These are phyloP conservation scores for Secale cereale DNA, from an alignment of 176 grass and related monocot species.

Conservation along the genomic window DNA sequence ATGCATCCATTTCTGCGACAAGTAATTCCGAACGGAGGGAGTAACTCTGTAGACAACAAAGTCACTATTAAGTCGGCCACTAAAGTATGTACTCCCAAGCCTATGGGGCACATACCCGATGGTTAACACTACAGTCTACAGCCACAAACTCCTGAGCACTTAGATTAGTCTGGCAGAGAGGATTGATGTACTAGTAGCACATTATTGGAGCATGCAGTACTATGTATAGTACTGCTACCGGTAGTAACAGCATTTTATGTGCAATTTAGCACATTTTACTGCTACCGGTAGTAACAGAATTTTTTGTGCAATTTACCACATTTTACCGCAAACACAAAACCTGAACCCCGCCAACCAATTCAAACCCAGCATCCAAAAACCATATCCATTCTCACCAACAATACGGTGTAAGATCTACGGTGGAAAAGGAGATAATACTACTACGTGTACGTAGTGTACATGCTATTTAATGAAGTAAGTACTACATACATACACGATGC, in stretches of 20 bases:
- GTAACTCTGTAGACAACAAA: background rate
- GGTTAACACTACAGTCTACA: background rate
- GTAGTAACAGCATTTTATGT: background rate
- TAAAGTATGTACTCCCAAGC: background rate
- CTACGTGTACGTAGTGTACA: background rate
- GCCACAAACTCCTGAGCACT: background rate
- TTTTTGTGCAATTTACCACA: background rate
- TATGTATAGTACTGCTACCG: too few species aligned
- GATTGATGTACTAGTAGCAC: background rate
- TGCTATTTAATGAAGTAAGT: background rate
- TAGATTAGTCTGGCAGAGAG: background rate
- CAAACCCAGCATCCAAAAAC: background rate
- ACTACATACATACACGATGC: background rate
- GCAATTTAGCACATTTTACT: background rate
- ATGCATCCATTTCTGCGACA: too few species aligned
- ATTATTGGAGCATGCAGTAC: too few species aligned
- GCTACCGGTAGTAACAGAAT: background rate
- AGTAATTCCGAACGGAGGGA: too few species aligned
- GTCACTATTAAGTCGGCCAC: background rate
- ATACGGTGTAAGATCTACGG: background rate
- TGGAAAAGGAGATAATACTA: background rate
- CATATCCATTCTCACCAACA: slow-evolving; percentile 8
- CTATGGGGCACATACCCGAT: background rate
- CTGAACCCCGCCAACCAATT: background rate
- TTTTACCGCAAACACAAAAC: background rate